These are phyloP conservation scores for Chlamydomonas incerta DNA, from an alignment of 139 green algal species.

Conservation along the genomic window DNA sequence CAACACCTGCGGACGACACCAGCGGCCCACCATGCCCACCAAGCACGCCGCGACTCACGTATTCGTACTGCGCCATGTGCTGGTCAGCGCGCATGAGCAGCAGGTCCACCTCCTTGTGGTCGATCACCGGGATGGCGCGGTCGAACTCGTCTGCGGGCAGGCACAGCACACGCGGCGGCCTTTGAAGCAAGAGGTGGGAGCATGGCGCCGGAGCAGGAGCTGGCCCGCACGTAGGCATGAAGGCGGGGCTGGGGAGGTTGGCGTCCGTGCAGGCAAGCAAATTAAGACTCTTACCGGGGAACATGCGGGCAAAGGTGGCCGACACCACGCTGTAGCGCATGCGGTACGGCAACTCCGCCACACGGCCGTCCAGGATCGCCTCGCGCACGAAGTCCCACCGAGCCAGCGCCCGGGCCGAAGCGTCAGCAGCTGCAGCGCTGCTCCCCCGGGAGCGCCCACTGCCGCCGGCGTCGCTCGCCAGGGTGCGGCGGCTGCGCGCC, in stretches of 20 bases:
- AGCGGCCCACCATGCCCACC: too few relatives aligned
- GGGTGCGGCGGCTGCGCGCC: neutral
- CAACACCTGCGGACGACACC: too few relatives aligned
- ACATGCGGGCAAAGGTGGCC: constrained; percentile 60
- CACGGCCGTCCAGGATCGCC: constrained; percentile 32
- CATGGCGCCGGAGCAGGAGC: too few relatives aligned
- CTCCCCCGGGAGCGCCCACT: neutral
- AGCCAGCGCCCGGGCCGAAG: neutral
- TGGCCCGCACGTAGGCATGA: too few relatives aligned
- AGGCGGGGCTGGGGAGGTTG: too few relatives aligned
- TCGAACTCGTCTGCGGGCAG: constrained; percentile 76
- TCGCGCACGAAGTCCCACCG: constrained; percentile 21
- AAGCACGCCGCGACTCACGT: constrained; percentile 24
- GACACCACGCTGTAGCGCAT: constrained; percentile 30
- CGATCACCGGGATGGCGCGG: constrained; percentile 54
- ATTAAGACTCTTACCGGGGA: constrained; percentile 45
- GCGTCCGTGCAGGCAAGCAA: too few relatives aligned
- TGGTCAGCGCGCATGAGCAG: constrained; percentile 56
- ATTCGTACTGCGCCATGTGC: constrained; percentile 36
- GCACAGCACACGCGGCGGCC: too few relatives aligned
- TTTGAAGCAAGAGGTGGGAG: too few relatives aligned
- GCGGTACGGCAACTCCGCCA: constrained; percentile 34
- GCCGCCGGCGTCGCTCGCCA: neutral
- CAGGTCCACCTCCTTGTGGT: constrained; percentile 67
- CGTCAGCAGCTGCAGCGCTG: neutral